phyloP scores from a whole-genome alignment of 1,139 yeast genomes.

The Protomyces pachydermus region DNA sequence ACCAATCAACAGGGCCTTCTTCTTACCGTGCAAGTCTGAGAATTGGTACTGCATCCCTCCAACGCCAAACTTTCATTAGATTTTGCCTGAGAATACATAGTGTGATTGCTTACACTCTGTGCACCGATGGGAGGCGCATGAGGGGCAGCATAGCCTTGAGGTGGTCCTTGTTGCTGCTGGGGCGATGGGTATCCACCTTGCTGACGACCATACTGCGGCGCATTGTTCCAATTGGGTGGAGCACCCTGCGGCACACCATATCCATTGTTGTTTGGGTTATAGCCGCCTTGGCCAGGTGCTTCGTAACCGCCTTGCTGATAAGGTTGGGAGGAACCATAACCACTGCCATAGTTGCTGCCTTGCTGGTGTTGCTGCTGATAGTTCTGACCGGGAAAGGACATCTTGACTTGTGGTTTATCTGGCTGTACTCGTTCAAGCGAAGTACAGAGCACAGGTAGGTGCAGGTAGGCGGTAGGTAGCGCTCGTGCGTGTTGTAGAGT shows the following conservation, averaged over 20 bases:
- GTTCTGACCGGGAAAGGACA: constrained; percentile 20
- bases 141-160: constrained; percentile 10
- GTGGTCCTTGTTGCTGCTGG: background rate
- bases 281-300: constrained; percentile 23
- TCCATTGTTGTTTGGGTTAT: constrained; percentile 10
- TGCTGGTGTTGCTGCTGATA: constrained; percentile 19
- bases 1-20: constrained; percentile 80
- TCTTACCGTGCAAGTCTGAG: constrained; percentile 68
- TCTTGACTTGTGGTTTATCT: background rate
- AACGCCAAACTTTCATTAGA: constrained; percentile 16
- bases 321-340: constrained; percentile 5
- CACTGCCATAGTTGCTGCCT: background rate
- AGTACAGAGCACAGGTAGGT: too few species aligned
- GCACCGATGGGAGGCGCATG: constrained; percentile 5
- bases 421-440: too few species aligned
- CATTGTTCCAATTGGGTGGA: constrained; percentile 22
- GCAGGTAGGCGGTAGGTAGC: too few species aligned
- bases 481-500: too few species aligned
- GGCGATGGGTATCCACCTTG: background rate
- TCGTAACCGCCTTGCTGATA: constrained; percentile 13
- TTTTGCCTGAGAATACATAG: background rate
- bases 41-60: constrained; percentile 48
- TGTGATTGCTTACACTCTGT: background rate
- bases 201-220: background rate
- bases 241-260: constrained; percentile 23